Percentiles rank a stretch among this genome's conserved stretches.
Conservation (phyloP, 306 rosid species). For the Sesbania bispinosa region DNA sequence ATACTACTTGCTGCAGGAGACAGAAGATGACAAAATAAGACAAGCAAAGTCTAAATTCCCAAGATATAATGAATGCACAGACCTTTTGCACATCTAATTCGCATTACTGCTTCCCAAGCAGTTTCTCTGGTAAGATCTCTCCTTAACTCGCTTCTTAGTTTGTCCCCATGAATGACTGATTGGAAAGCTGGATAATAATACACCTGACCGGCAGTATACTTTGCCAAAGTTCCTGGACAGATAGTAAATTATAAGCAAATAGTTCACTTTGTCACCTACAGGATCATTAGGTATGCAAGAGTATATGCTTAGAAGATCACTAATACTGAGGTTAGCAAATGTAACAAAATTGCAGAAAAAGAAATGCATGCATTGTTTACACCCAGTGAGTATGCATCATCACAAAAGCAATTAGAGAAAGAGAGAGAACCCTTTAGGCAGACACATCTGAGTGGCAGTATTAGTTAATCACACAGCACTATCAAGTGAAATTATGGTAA, state of each 20-base stretch:
- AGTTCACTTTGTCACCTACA: slow-evolving; percentile 6
- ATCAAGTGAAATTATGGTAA: slow-evolving; percentile 15
- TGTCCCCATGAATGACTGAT: slow-evolving; percentile 80
- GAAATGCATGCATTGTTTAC: background rate
- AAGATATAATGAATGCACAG: slow-evolving; percentile 26
- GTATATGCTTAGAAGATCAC: slow-evolving; percentile 7
- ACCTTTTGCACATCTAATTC: slow-evolving; percentile 98
- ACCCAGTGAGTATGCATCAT: background rate
- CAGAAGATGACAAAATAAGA: slow-evolving; percentile 3
- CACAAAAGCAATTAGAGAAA: too few relatives aligned
- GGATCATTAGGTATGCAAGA: background rate
- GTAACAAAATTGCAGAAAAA: slow-evolving; percentile 2
- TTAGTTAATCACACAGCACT: background rate
- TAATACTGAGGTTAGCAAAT: background rate
- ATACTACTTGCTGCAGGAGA: background rate
- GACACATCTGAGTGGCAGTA: background rate
- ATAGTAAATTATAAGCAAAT: slow-evolving; percentile 18
- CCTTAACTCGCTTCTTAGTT: slow-evolving; percentile 83
- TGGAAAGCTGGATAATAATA: slow-evolving; percentile 82
- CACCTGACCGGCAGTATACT: slow-evolving; percentile 96
- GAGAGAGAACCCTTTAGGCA: too few relatives aligned
- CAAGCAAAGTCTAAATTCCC: background rate
- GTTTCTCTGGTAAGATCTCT: slow-evolving; percentile 97
- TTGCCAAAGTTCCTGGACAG: slow-evolving; percentile 86
- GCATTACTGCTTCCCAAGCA: slow-evolving; percentile 99